Evolutionary conservation across 169 alveolate genomes (phyloP).

Genomic region (Perkinsus olseni): DNA sequence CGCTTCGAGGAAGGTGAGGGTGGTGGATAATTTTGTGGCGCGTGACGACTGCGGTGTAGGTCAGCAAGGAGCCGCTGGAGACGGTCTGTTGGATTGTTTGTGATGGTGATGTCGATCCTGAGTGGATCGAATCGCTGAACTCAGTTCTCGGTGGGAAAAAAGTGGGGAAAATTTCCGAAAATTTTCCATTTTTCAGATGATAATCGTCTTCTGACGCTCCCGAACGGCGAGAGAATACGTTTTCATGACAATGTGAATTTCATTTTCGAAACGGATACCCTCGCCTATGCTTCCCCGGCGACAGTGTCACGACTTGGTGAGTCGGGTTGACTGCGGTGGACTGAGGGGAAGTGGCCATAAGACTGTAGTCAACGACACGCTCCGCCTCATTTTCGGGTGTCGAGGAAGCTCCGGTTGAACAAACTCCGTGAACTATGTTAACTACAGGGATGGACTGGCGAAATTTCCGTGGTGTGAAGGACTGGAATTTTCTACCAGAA

Average conservation of each 20-base stretch:
- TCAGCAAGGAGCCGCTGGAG: conserved; percentile 45
- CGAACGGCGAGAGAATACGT: conserved; percentile 82
- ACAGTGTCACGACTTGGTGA: conserved; percentile 91
- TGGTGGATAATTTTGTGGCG: conserved; percentile 18
- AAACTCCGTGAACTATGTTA: too few species aligned
- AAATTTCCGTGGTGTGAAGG: too few species aligned
- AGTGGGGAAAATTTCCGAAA: neutral
- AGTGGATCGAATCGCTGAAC: conserved; percentile 90
- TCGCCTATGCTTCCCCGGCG: conserved; percentile 89
- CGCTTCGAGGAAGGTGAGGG: conserved; percentile 73
- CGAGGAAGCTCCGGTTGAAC: too few species aligned
- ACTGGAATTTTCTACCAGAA: too few species aligned
- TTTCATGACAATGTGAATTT: conserved; percentile 77
- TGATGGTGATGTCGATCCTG: conserved; percentile 94
- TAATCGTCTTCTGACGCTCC: conserved; percentile 78
- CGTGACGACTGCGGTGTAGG: conserved; percentile 16
- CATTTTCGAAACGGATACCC: conserved; percentile 74
- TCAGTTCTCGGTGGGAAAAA: conserved; percentile 48
- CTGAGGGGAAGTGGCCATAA: too few species aligned
- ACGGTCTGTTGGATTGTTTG: conserved; percentile 79
- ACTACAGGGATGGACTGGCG: too few species aligned
- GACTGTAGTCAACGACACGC: too few species aligned
- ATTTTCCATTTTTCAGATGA: conserved; percentile 84
- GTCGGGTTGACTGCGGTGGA: conserved; percentile 43
- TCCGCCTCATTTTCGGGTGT: too few species aligned